Conservation (phyloP, 805 yeast genomes). For the Wickerhamomyces kurtzmanii region DNA sequence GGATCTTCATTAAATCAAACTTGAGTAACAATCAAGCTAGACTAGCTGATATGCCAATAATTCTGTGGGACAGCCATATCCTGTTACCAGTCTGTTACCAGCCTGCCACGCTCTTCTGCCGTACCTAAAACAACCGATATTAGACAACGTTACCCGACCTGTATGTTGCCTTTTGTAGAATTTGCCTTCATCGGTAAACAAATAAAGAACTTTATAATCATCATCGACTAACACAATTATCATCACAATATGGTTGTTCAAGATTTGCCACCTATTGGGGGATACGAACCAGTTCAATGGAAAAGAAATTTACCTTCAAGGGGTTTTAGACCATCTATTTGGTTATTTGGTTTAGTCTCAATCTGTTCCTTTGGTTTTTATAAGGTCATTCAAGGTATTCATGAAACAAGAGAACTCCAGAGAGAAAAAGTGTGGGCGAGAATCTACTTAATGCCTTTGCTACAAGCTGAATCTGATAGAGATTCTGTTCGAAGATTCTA, state of each 20-base stretch:
- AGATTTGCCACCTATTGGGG: conserved; percentile 82
- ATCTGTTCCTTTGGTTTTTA: conserved; percentile 68
- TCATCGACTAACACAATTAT: too few relatives aligned
- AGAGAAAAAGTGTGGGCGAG: conserved; percentile 77
- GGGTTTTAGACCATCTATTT: conserved; percentile 73
- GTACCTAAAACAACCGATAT: too few relatives aligned
- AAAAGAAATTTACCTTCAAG: conserved; percentile 77
- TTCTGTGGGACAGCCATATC: too few relatives aligned
- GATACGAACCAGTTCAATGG: conserved; percentile 85
- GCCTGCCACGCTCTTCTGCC: too few relatives aligned
- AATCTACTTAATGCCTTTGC: conserved; percentile 59
- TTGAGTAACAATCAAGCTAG: too few relatives aligned
- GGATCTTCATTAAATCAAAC: too few relatives aligned
- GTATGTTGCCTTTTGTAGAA: too few relatives aligned
- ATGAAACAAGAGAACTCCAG: conserved; percentile 64
- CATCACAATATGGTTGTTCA: conserved; percentile 37
- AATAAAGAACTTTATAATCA: too few relatives aligned
- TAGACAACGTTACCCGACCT: too few relatives aligned
- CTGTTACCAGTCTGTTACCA: too few relatives aligned
- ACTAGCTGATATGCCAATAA: too few relatives aligned
- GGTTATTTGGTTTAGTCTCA: conserved; percentile 54
- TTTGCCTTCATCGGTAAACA: too few relatives aligned
- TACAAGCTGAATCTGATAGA: conserved; percentile 78
- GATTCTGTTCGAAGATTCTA: conserved; percentile 61
- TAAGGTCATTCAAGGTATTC: conserved; percentile 51